Conservation (phyloP, 1,284 basidiomycete species). For the Fomitopsis pinicola region DNA sequence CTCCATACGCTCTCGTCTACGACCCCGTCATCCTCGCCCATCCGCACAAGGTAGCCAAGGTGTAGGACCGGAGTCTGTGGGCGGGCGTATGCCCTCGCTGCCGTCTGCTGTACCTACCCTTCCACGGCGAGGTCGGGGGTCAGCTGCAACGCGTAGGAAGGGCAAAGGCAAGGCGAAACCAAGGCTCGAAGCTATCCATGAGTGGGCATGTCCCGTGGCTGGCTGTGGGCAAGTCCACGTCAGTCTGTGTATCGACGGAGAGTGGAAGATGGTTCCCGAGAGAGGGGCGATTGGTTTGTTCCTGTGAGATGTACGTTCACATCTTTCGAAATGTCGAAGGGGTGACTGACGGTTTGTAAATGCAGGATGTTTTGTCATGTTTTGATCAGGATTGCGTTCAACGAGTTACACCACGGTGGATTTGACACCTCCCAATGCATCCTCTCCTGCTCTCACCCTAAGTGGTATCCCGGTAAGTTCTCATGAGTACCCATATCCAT, state of each 20-base stretch:
- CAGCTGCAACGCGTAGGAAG: conserved; percentile 13
- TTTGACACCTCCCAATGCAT: background rate
- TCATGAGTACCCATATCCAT: too few species aligned
- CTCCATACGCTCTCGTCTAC: conserved; percentile 51
- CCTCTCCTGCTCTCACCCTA: background rate
- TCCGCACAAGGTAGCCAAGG: background rate
- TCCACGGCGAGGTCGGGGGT: conserved; percentile 1
- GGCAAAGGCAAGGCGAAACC: conserved; percentile 36
- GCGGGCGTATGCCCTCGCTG: background rate
- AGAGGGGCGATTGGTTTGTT: conserved; percentile 45
- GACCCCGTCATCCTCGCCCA: conserved; percentile 33
- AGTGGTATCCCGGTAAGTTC: background rate
- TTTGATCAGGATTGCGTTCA: background rate
- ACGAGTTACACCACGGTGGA: background rate
- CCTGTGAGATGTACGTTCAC: conserved; percentile 23
- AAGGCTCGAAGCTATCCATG: conserved; percentile 40
- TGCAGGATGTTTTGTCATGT: background rate
- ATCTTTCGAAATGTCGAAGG: background rate
- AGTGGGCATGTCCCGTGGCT: conserved; percentile 61
- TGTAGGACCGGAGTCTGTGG: background rate
- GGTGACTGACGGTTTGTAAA: background rate
- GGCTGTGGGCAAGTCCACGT: conserved; percentile 48
- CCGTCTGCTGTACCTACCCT: conserved; percentile 2
- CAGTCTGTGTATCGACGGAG: conserved; percentile 49
- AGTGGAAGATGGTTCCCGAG: conserved; percentile 42